phyloP scores from a whole-genome alignment of 192 early-diverging fungal genomes.

The Rhizophagus clarus region DNA sequence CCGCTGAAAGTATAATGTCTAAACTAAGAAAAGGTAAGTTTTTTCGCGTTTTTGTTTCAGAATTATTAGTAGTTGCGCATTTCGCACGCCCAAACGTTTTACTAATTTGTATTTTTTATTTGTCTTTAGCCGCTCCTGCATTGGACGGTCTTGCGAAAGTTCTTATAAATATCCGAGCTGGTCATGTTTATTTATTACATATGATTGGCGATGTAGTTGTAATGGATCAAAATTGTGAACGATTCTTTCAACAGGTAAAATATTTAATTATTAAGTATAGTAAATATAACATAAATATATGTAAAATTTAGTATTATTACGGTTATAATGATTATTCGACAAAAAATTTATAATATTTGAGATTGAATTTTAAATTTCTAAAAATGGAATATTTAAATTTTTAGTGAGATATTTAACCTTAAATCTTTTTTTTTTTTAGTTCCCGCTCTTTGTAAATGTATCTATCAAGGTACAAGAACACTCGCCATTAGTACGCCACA shows the following conservation, averaged over 20 bases:
- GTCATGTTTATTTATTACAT: conserved; percentile 36
- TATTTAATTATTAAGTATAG: not conserved
- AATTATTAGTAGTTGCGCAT: not conserved
- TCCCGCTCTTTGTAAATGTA: conserved; percentile 45
- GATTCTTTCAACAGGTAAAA: conserved; percentile 1
- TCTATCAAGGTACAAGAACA: conserved; percentile 30
- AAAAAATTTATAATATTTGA: no score
- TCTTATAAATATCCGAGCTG: conserved; percentile 39
- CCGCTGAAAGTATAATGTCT: conserved; percentile 40
- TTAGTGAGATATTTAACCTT: not conserved
- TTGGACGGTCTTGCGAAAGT: conserved; percentile 36
- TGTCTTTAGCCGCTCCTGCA: not conserved
- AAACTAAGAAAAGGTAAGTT: conserved; percentile 27
- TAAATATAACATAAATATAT: not conserved
- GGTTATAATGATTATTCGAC: no score
- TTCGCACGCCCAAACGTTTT: not conserved
- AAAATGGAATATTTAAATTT: no score
- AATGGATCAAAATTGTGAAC: not conserved
- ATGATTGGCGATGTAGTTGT: not conserved
- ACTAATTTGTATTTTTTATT: not conserved
- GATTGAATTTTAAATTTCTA: no score
- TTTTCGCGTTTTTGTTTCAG: not conserved
- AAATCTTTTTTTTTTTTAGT: conserved; percentile 12
- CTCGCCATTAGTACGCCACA: not conserved
- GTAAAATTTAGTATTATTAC: not conserved